Evolutionary conservation across 2,329 filamentous ascomycete species (phyloP).

Genomic region (Sporothrix schenckii): DNA sequence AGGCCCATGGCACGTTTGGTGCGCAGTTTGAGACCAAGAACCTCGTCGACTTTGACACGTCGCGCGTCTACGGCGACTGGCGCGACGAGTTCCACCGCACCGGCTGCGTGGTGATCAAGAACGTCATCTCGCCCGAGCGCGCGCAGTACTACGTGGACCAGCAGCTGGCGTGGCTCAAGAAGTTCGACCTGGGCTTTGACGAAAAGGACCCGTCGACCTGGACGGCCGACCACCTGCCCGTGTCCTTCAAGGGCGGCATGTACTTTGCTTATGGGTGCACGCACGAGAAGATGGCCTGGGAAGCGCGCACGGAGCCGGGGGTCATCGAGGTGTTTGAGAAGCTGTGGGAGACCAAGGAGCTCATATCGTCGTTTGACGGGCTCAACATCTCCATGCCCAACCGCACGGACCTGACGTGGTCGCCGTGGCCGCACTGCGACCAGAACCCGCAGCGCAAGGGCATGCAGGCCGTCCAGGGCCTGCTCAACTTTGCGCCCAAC

Average conservation of each 20-base stretch:
- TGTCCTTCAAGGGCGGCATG: conserved; percentile 36
- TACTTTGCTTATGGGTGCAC: conserved; percentile 40
- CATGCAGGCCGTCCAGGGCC: conserved; percentile 41
- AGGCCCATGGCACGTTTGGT: not conserved
- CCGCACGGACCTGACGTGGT: conserved; percentile 36
- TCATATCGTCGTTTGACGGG: conserved; percentile 45
- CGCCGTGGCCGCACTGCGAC: conserved; percentile 45
- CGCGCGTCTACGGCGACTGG: conserved; percentile 37
- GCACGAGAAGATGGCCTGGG: conserved; percentile 49
- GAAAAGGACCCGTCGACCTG: conserved; percentile 44
- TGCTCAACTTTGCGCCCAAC: conserved; percentile 42
- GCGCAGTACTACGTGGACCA: conserved; percentile 44
- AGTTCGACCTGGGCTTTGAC: conserved; percentile 36
- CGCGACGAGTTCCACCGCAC: conserved; percentile 42
- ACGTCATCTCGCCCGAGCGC: conserved; percentile 47
- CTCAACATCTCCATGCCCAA: conserved; percentile 46
- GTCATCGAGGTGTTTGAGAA: conserved; percentile 46
- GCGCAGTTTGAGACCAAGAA: conserved; percentile 5
- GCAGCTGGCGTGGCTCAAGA: conserved; percentile 35
- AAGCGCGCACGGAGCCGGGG: conserved; percentile 44
- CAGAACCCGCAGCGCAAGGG: conserved; percentile 39
- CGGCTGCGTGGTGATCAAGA: conserved; percentile 52
- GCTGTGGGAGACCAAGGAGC: conserved; percentile 45
- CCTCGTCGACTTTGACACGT: conserved; percentile 12
- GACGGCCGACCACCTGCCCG: conserved; percentile 42